Conservation (phyloP, 371 early-diverging fungal genomes). For the Fennellomyces sp. region DNA sequence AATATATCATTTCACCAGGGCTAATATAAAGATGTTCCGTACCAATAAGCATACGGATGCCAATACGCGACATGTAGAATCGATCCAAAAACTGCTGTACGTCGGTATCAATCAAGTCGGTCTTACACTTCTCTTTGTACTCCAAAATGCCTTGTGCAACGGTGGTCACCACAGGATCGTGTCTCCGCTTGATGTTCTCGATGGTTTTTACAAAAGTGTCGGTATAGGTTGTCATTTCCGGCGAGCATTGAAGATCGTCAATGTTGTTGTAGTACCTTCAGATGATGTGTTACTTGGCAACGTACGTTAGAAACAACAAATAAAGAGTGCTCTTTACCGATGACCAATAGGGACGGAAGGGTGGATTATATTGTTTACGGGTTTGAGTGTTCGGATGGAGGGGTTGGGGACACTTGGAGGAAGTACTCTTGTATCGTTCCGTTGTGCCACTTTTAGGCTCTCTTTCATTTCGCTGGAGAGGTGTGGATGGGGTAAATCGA, state of each 20-base stretch:
- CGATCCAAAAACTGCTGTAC: constrained; percentile 94
- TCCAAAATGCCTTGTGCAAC: constrained; percentile 94
- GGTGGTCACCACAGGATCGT: constrained; percentile 93
- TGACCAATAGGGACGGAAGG: constrained; percentile 38
- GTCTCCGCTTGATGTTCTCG: constrained; percentile 90
- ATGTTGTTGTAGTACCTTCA: constrained; percentile 63
- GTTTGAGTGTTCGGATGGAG: constrained; percentile 30
- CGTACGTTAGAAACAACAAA: not conserved
- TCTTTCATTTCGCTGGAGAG: constrained; percentile 13
- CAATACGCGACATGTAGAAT: constrained; percentile 97
- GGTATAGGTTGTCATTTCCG: constrained; percentile 80
- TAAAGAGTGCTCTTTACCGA: constrained; percentile 9
- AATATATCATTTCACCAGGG: too few relatives aligned
- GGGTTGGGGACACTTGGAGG: constrained; percentile 72
- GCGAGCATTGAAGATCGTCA: constrained; percentile 64
- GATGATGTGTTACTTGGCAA: not conserved
- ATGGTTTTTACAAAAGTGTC: constrained; percentile 83
- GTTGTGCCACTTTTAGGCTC: constrained; percentile 20
- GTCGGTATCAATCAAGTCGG: constrained; percentile 71
- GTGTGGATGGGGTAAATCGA: constrained; percentile 67
- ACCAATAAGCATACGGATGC: constrained; percentile 89
- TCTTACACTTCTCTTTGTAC: constrained; percentile 76
- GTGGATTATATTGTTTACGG: constrained; percentile 7
- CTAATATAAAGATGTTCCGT: not conserved
- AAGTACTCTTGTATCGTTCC: constrained; percentile 16